Evolutionary conservation across 2,329 filamentous ascomycete genomes (phyloP).

Genomic region (Nemania serpens): DNA sequence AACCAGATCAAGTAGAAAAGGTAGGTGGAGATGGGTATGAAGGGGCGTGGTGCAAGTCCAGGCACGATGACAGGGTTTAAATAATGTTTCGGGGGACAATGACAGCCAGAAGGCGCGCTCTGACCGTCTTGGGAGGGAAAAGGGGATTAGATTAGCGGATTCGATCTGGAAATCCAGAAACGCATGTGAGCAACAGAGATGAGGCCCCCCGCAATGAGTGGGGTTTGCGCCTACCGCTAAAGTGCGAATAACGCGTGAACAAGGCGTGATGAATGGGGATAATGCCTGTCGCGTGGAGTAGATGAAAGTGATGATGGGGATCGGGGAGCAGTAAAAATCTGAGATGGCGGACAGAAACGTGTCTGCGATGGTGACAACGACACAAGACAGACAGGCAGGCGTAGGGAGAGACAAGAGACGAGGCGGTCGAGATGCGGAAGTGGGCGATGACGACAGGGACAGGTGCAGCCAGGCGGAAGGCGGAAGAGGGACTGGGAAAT

Average conservation of each 20-base stretch:
- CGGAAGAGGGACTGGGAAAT: conserved; percentile 30
- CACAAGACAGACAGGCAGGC: not conserved
- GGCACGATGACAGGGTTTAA: not conserved
- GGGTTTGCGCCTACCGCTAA: conserved; percentile 44
- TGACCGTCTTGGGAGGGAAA: not conserved
- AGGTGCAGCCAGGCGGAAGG: conserved; percentile 36
- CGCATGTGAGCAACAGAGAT: conserved; percentile 33
- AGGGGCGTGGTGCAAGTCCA: not conserved
- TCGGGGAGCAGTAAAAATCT: conserved; percentile 26
- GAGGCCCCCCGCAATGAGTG: conserved; percentile 41
- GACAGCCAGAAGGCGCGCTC: conserved; percentile 10
- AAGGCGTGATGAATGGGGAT: conserved; percentile 25
- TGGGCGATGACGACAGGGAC: conserved; percentile 43
- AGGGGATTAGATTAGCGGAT: conserved; percentile 5
- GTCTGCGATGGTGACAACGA: conserved; percentile 17
- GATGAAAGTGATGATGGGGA: conserved; percentile 34
- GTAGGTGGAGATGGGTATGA: not conserved
- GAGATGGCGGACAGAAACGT: conserved; percentile 29
- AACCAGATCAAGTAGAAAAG: not conserved
- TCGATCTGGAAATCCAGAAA: conserved; percentile 17
- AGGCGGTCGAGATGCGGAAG: conserved; percentile 38
- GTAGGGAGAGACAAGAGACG: not conserved
- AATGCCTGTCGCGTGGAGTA: conserved; percentile 34
- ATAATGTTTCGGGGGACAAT: not conserved
- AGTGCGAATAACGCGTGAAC: conserved; percentile 36